Conservation (phyloP, 2,329 filamentous ascomycete genomes). For the Helotiales sp. region DNA sequence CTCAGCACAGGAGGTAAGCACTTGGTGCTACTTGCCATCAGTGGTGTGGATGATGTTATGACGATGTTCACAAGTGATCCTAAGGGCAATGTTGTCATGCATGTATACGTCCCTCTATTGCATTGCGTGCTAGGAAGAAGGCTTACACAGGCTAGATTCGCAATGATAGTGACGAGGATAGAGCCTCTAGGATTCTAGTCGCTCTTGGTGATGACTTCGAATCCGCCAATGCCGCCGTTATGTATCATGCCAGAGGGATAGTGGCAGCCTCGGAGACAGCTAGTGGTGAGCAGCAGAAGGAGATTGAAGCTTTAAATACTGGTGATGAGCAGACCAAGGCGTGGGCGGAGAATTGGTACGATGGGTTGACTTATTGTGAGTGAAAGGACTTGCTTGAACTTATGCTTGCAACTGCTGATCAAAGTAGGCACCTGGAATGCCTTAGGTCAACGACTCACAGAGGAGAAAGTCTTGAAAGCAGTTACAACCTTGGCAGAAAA, state of each 20-base stretch:
- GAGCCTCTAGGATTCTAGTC: slow-evolving; percentile 63
- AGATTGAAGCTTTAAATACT: slow-evolving; percentile 47
- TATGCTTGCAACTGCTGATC: not conserved
- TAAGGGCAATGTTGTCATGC: slow-evolving; percentile 66
- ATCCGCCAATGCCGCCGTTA: slow-evolving; percentile 72
- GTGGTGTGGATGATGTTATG: slow-evolving; percentile 69
- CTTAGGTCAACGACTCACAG: slow-evolving; percentile 78
- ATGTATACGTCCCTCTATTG: slow-evolving; percentile 45
- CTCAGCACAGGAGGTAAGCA: slow-evolving; percentile 70
- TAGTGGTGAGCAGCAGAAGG: slow-evolving; percentile 44
- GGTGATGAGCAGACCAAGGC: slow-evolving; percentile 47
- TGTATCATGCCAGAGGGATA: slow-evolving; percentile 81
- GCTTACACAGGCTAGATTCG: slow-evolving; percentile 45
- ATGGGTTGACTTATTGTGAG: slow-evolving; percentile 82
- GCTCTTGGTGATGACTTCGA: slow-evolving; percentile 74
- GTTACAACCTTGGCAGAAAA: slow-evolving; percentile 69
- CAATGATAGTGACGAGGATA: slow-evolving; percentile 63
- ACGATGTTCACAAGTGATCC: slow-evolving; percentile 67
- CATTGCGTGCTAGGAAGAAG: slow-evolving; percentile 10
- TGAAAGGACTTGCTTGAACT: not conserved
- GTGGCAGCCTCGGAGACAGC: slow-evolving; percentile 48
- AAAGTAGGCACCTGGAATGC: slow-evolving; percentile 82
- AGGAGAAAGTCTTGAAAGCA: slow-evolving; percentile 75
- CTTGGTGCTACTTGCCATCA: slow-evolving; percentile 76
- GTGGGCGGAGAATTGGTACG: slow-evolving; percentile 88